Evolutionary conservation across 345 rosid genomes (phyloP), one percentile per base, ranked within the genome.

Genomic region (Murraya koenigii): DNA sequence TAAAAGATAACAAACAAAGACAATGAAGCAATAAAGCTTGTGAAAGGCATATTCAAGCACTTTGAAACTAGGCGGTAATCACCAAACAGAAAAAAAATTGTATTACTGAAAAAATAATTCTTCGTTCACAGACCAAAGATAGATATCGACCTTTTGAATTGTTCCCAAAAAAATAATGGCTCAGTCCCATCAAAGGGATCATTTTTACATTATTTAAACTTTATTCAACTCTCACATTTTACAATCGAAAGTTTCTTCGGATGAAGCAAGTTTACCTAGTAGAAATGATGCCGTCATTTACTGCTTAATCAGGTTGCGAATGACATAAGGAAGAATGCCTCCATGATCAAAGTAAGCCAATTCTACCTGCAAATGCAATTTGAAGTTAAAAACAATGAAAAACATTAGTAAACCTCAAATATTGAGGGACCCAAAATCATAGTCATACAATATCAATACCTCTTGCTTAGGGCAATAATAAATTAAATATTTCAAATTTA

Each of bases 261-360:
- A 66, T 56, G 66, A 52, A 63, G 54, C 59, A 30, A 25, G 26
- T 75, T 8, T 32, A 5, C 35, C 10, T 20, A 56, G 13, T 47
- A 30, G n/a, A 44, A 44, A 44, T 19, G 19, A 47, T 7, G 65
- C 68, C 79, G 52, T 17, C 17, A 59, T 47, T 78, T 78, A 92
- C 71, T 89, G 87, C 84, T 86, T 87, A 82, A 75, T 90, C 82
- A 97, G 86, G 86, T 89, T 94, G 78, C 99, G 87, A 66, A 97
- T 97, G 20, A 87, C 98, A 39, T 90, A 94, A 6, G 98, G 99
- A 83, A 97, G 97, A n/a, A 97, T 97, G 26, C 98, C 99, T 78
- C 99, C 99, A 36, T 93, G 84, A 77, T 90, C 83, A 87, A 91
- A 97, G 82, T 97, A 97, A 0, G 78, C 96, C 93, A 97, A 85